Evolutionary conservation across 305 asterid species (phyloP).

Genomic region (Fraxinus xanthoxyloides): DNA sequence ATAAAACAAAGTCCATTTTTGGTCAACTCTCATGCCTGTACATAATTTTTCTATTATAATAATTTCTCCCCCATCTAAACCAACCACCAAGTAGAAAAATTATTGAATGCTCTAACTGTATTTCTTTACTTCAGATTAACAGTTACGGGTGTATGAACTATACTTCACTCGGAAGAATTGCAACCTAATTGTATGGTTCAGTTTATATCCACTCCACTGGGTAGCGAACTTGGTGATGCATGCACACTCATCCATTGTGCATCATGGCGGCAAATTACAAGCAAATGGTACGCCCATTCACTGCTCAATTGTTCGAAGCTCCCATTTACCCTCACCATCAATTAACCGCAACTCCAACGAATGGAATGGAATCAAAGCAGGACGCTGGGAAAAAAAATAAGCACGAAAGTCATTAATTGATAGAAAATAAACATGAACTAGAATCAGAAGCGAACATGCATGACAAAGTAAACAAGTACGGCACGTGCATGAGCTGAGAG

Average conservation of each 20-base stretch:
- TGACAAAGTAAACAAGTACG: neutral
- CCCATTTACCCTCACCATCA: conserved; percentile 99
- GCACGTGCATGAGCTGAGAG: neutral
- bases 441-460: neutral
- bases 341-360: conserved; percentile 81
- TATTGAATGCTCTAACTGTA: conserved; percentile 13
- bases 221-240: conserved; percentile 15
- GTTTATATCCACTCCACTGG: conserved; percentile 10
- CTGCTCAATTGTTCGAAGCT: conserved; percentile 75
- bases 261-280: conserved; percentile 18
- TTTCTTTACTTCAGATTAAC: conserved; percentile 27
- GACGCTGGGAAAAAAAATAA: conserved; percentile 55
- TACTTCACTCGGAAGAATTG: conserved; percentile 5
- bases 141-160: conserved; percentile 19
- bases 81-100: conserved; percentile 20
- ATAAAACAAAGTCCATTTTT: conserved; percentile 8
- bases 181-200: conserved; percentile 5
- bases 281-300: conserved; percentile 31
- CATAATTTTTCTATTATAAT: conserved; percentile 28
- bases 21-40: conserved; percentile 24
- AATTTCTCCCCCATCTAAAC: conserved; percentile 17
- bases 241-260: conserved; percentile 16
- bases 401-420: neutral
- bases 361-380: conserved; percentile 97
- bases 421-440: neutral